phyloP scores from a whole-genome alignment of 768 basidiomycete genomes.

The Sarcomyxa edulis region DNA sequence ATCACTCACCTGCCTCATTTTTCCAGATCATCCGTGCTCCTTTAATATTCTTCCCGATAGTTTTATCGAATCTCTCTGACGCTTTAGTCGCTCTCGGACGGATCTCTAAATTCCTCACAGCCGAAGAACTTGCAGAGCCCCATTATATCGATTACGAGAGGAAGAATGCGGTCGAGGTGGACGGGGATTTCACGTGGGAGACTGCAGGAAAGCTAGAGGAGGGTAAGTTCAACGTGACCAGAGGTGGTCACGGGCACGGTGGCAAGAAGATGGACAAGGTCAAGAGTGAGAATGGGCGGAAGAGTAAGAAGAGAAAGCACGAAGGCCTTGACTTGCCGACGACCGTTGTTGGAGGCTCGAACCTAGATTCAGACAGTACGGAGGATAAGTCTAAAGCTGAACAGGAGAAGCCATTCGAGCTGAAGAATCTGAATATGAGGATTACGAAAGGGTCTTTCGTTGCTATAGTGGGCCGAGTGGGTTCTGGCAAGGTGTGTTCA shows the following conservation, averaged over 20 bases:
- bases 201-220: conserved; percentile 17
- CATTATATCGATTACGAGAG: conserved; percentile 35
- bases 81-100: conserved; percentile 45
- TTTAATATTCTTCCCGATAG: conserved; percentile 52
- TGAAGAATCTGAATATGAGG: conserved; percentile 39
- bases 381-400: conserved; percentile 11
- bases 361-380: conserved; percentile 7
- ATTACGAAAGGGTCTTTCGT: conserved; percentile 56
- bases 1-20: too few relatives aligned
- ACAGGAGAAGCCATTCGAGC: conserved; percentile 45
- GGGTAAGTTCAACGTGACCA: conserved; percentile 5
- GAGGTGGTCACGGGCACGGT: too few relatives aligned
- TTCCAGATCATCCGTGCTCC: conserved; percentile 58
- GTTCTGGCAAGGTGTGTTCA: conserved; percentile 56
- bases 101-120: conserved; percentile 41
- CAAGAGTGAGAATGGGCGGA: conserved; percentile 11
- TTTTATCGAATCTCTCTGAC: conserved; percentile 42
- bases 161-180: conserved; percentile 36
- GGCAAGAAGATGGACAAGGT: conserved; percentile 13
- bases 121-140: conserved; percentile 48
- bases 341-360: conserved; percentile 3
- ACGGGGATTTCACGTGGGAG: conserved; percentile 54
- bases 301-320: conserved; percentile 14
- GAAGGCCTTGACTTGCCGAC: conserved; percentile 4
- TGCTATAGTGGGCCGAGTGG: conserved; percentile 71